Evolutionary conservation across 768 basidiomycete species (phyloP).

Genomic region (Tricholoma furcatifolium): DNA sequence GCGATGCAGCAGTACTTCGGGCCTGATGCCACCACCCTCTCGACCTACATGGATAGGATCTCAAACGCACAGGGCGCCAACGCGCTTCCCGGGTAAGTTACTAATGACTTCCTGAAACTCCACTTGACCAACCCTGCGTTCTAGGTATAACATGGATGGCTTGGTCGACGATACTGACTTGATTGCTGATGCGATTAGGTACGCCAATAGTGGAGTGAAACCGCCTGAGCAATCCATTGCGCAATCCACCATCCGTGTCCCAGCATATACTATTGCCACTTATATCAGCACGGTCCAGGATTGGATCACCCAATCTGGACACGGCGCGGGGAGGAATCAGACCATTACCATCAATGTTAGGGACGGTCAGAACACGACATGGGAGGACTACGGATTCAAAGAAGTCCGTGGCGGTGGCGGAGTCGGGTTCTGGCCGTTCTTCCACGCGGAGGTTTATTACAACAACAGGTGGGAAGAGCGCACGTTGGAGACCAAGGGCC

Average conservation of each 20-base stretch:
- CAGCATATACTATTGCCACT: conserved; percentile 3
- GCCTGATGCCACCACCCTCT: neutral
- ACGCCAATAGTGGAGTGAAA: neutral
- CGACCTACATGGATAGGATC: neutral
- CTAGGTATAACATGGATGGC: neutral
- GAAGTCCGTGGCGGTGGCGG: conserved; percentile 2
- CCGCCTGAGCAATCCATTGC: neutral
- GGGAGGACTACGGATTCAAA: conserved; percentile 11
- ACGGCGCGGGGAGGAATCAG: conserved; percentile 1
- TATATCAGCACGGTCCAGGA: conserved; percentile 6
- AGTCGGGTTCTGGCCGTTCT: conserved; percentile 10
- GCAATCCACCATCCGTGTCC: neutral
- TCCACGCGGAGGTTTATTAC: conserved; percentile 1
- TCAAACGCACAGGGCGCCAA: neutral
- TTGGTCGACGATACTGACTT: neutral
- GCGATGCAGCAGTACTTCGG: neutral
- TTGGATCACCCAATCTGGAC: conserved; percentile 2
- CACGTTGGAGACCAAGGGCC: conserved; percentile 1
- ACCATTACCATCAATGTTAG: conserved; percentile 4
- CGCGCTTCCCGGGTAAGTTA: neutral
- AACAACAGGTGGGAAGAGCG: neutral
- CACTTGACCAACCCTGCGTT: neutral
- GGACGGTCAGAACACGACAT: conserved; percentile 5
- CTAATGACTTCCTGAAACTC: neutral
- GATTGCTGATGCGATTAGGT: neutral